Conservation (phyloP, 2,329 filamentous ascomycete genomes). For the Ceratocystis variospora region DNA sequence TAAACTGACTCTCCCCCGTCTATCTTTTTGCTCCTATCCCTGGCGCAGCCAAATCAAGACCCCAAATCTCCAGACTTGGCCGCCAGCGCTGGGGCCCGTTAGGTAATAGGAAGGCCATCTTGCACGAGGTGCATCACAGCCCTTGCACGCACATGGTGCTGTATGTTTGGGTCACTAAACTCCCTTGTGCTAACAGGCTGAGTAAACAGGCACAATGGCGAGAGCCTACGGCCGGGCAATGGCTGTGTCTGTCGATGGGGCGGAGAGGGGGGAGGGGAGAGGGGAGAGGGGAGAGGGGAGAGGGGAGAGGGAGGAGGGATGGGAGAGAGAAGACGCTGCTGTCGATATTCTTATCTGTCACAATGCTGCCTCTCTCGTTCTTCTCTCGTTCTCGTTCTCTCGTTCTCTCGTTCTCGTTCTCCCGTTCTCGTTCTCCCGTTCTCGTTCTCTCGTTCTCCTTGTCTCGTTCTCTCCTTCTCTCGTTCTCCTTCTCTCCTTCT, state of each 20-base stretch:
- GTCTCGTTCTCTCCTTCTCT: neutral
- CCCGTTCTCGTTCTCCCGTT: no score
- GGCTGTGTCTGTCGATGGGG: neutral
- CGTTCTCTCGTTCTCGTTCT: neutral
- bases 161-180: neutral
- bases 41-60: neutral
- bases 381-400: neutral
- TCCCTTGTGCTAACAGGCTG: neutral
- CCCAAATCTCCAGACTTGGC: conserved; percentile 7
- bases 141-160: neutral
- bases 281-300: no score
- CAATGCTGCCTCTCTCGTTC: neutral
- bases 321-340: neutral
- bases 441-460: neutral
- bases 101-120: conserved; percentile 8
- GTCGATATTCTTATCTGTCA: neutral
- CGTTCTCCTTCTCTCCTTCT: no score
- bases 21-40: neutral
- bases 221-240: neutral
- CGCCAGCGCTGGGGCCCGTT: conserved; percentile 2
- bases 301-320: neutral
- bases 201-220: neutral
- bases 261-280: no score
- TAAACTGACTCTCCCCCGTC: no score
- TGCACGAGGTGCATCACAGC: conserved; percentile 6